Evolutionary conservation across 1,139 yeast genomes (phyloP), one percentile per base, ranked within the genome.

Genomic region (Zygotorulaspora mrakii): DNA sequence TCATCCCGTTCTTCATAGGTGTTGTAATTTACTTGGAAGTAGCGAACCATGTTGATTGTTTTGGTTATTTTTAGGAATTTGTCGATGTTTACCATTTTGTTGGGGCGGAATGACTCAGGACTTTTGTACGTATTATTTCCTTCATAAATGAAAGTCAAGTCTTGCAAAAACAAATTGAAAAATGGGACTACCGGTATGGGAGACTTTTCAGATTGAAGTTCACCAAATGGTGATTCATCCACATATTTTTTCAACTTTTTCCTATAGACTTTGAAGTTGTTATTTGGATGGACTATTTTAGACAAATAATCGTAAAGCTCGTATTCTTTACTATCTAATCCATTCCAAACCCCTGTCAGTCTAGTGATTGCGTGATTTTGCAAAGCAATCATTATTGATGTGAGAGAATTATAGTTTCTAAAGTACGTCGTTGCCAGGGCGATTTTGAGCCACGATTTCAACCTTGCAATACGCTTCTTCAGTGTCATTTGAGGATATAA

Each of bases 321-420:
- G 25, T 66, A 68, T 55, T 85, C 84, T 54, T 85, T 83, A 3
- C 73, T 76, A 0, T 83, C 71, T 36, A 89, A 62, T 2, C 53
- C 46, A 2, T 76, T 78, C 96, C 96, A 87, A 2, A 86, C 64
- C 39, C 66, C 69, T 22, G 71, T 65, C 42, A 89, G 66, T 54
- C 96, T 72, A 2, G 88, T 77, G 37, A 89, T 71, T 35, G 85
- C 73, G 54, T 86, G 91, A 31, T 87, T 81, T 62, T 88, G 96
- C 49, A 89, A 70, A 0, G 95, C 77, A 0, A 94, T 82, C 60
- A 88, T 76, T 38, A 89, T 84, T 0, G 95, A 85, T n/a, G 95
- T 91, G 42, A 87, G 68, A 0, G 95, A 80, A 61, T 89, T 89
- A 67, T 82, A 86, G 59, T 88, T 88, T 45, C 94, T 71, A 55